Evolutionary conservation across 2,329 filamentous ascomycete genomes (phyloP), one percentile per base, ranked within the genome.

Genomic region (Alternaria conjuncta): DNA sequence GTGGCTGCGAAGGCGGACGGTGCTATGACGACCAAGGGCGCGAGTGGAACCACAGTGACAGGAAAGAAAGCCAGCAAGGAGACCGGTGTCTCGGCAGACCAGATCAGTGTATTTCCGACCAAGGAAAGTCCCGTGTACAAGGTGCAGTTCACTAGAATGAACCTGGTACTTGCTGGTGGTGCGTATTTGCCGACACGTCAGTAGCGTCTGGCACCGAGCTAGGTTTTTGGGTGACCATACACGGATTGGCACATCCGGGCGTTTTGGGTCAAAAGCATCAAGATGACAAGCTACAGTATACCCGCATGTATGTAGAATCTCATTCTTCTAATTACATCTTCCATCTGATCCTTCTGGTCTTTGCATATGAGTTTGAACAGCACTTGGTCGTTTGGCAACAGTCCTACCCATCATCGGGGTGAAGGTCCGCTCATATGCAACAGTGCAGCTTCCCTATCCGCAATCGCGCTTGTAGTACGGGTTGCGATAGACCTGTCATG

Each of bases 101-200:
- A 98, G 81, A 96, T 99, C 81, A 93, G 89, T 68, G 94, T 93
- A 1, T 98, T 97, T 77, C 90, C 93, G 1, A 98, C 96, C 5
- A 99, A 99, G 87, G 97, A 97, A 82, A 95, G 92, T 15, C 94
- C 95, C 0, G 92, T 98, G 11, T 92, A 96, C 81, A 96, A 95
- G 81, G 94, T 97, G 57, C 89, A 91, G 75, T 97, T 97, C 74
- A 98, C 96, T 4, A 86, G 93, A 64, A 97, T 97, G 93, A 99
- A 99, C 78, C 81, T 98, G 69, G 91, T 97, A 12, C 85, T 98
- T 65, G 94, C 94, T 21, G 93, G 92, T 50, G 93, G 94, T 44
- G 87, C 87, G 41, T 90, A 89, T 80, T 75, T 90, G 75, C 88
- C 88, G 18, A 64, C 66, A 28, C 62, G 71, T 30, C 53, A 60